Conservation (phyloP, 2,329 filamentous ascomycete genomes). For the Tolypocladium tundrense region DNA sequence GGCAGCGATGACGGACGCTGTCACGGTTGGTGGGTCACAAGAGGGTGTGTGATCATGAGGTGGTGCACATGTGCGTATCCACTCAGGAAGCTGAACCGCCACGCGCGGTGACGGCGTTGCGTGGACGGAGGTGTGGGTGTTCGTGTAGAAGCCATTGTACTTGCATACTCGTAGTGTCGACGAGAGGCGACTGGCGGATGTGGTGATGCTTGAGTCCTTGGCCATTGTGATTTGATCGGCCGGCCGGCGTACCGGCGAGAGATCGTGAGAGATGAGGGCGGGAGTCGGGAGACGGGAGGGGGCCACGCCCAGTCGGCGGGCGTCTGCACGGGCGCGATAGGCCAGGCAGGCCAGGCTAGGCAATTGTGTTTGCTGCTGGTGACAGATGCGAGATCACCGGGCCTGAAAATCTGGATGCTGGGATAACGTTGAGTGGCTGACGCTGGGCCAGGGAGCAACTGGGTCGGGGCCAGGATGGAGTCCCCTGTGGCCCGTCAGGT, state of each 20-base stretch:
- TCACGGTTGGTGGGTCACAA: not conserved
- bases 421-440: not conserved
- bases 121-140: not conserved
- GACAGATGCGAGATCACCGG: slow-evolving; percentile 3
- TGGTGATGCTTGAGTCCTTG: not conserved
- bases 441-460: not conserved
- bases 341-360: not conserved
- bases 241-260: not conserved
- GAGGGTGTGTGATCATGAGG: not conserved
- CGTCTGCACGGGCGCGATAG: not conserved
- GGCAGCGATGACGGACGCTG: not conserved
- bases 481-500: slow-evolving; percentile 4
- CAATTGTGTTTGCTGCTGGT: not conserved
- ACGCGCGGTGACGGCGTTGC: not conserved
- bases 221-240: not conserved
- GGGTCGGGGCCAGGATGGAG: slow-evolving; percentile 4
- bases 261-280: not conserved
- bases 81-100: not conserved
- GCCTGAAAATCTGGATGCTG: slow-evolving; percentile 1
- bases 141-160: not conserved
- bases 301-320: not conserved
- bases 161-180: not conserved
- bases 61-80: not conserved
- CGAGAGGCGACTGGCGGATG: not conserved
- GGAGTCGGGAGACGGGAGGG: not conserved